Evolutionary conservation across 2,329 filamentous ascomycete genomes (phyloP).

Genomic region (Didymella arachidicola): DNA sequence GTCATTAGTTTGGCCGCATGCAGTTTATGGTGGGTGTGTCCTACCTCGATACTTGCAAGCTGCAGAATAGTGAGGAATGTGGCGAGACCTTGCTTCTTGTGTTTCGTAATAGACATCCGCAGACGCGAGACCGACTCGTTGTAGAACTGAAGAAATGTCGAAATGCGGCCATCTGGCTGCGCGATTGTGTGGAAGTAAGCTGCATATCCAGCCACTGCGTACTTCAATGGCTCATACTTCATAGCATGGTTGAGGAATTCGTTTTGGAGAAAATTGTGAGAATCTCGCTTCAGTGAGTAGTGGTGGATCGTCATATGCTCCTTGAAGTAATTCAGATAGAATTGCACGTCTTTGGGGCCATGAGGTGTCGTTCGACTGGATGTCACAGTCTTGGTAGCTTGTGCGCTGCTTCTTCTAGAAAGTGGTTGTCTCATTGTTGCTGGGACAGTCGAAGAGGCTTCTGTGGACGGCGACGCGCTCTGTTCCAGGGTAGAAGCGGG

Average conservation of each 20-base stretch:
- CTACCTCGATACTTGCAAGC: conserved; percentile 90
- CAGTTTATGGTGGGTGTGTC: conserved; percentile 23
- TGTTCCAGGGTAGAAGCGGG: conserved; percentile 54
- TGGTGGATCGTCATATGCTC: conserved; percentile 82
- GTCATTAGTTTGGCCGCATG: conserved; percentile 8
- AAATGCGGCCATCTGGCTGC: conserved; percentile 74
- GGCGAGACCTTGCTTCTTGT: conserved; percentile 73
- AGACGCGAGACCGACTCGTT: conserved; percentile 84
- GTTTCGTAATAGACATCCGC: conserved; percentile 72
- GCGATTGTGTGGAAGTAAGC: conserved; percentile 83
- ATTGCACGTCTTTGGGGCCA: conserved; percentile 73
- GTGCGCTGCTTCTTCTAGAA: conserved; percentile 46
- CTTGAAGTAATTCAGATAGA: conserved; percentile 79
- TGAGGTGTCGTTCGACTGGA: conserved; percentile 12
- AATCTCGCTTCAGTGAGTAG: conserved; percentile 78
- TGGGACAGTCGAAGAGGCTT: conserved; percentile 52
- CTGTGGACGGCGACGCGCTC: conserved; percentile 62
- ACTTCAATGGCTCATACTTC: conserved; percentile 80
- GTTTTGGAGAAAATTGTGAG: conserved; percentile 74
- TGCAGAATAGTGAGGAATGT: conserved; percentile 89
- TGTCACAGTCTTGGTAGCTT: conserved; percentile 30
- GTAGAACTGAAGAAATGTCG: conserved; percentile 87
- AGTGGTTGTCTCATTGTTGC: conserved; percentile 39
- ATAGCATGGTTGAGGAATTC: conserved; percentile 76
- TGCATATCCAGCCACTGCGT: conserved; percentile 86